Conservation (phyloP, 805 yeast genomes). For the Yarrowia deformans region DNA sequence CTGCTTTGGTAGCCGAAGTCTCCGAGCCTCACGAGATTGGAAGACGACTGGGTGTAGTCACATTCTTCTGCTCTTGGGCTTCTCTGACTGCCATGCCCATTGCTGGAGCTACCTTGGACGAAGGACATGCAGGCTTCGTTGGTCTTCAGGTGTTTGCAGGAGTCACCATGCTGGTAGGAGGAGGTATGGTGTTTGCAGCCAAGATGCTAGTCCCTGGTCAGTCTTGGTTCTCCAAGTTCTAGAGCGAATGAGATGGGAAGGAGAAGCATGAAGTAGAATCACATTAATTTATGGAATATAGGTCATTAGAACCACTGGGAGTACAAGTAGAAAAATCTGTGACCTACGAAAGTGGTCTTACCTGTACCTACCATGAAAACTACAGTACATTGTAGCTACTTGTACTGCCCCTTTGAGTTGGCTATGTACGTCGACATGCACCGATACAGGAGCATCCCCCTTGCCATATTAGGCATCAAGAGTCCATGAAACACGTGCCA, state of each 20-base stretch:
- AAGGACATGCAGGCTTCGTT: constrained; percentile 6
- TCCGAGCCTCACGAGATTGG: constrained; percentile 70
- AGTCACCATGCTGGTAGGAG: constrained; percentile 36
- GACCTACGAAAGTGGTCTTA: too few relatives aligned
- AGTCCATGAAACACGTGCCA: too few relatives aligned
- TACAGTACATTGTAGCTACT: too few relatives aligned
- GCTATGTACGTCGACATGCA: too few relatives aligned
- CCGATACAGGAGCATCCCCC: too few relatives aligned
- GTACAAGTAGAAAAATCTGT: too few relatives aligned
- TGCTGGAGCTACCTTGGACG: constrained; percentile 47
- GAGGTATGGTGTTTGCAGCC: constrained; percentile 14
- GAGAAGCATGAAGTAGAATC: not conserved
- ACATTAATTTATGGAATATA: not conserved
- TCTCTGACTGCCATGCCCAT: constrained; percentile 52
- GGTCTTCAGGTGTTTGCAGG: constrained; percentile 37
- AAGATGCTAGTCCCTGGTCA: constrained; percentile 14
- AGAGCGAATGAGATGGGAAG: not conserved
- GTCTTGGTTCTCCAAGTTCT: constrained; percentile 15
- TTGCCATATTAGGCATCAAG: too few relatives aligned
- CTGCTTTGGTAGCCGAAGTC: constrained; percentile 72
- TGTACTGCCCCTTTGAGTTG: too few relatives aligned
- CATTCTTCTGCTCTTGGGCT: constrained; percentile 55
- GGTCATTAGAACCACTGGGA: too few relatives aligned
- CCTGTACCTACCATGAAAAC: too few relatives aligned
- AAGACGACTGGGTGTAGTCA: constrained; percentile 69